Conservation (phyloP, 2,329 filamentous ascomycete genomes). For the Aspergillus calidoustus region DNA sequence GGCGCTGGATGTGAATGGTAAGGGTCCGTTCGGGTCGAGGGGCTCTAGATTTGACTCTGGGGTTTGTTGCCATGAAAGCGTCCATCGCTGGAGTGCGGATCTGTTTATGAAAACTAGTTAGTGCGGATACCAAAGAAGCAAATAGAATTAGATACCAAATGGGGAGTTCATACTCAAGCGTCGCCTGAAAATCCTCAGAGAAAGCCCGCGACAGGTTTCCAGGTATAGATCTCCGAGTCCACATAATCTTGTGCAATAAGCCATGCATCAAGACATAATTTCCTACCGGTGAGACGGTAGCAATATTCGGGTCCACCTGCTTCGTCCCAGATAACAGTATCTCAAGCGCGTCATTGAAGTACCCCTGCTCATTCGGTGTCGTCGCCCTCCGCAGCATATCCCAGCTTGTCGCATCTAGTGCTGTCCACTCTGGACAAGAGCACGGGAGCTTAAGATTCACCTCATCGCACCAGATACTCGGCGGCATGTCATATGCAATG, state of each 20-base stretch:
- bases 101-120: neutral
- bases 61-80: conserved; percentile 11
- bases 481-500: conserved; percentile 8
- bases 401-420: conserved; percentile 10
- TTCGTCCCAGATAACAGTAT: neutral
- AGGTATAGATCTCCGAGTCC: neutral
- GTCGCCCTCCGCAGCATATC: conserved; percentile 1
- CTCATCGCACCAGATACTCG: conserved; percentile 2
- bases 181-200: neutral
- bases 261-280: conserved; percentile 16
- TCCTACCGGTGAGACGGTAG: neutral
- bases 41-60: conserved; percentile 17
- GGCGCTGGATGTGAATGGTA: conserved; percentile 15
- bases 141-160: no score
- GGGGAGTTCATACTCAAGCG: conserved; percentile 1
- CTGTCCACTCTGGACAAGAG: conserved; percentile 15
- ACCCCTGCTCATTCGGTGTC: neutral
- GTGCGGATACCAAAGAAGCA: neutral
- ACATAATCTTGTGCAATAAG: conserved; percentile 8
- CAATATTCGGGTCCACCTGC: neutral
- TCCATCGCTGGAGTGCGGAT: conserved; percentile 7
- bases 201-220: neutral
- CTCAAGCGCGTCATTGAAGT: neutral
- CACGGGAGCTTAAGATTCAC: conserved; percentile 12
- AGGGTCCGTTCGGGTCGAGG: conserved; percentile 11